Base-by-base conservation (phyloP, 2,329 filamentous ascomycete genomes). In the Colletotrichum endophyticum region DNA sequence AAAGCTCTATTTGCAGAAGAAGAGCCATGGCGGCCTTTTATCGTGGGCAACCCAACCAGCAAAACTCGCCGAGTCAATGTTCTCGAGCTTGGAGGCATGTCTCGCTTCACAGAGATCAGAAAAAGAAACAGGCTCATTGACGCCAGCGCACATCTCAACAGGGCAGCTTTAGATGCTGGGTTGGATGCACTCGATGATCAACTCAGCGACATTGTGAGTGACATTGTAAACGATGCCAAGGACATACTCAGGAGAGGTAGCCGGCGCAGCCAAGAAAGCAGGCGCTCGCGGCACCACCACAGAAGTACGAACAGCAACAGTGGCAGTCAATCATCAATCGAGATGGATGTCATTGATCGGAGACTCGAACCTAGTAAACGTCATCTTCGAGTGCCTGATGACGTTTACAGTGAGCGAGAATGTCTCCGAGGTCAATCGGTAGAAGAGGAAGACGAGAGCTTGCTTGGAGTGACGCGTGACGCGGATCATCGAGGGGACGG, bases 61-160 rank as follows among this genome's bases (percentile, higher is more conserved):
- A 93, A 92, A 83, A 91, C 90, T 80, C 89, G 94, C 66, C 89
- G 92, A 76, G 92, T 96, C 89, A 95, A 91, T 81, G 82, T 95
- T 28, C 86, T 96, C 19, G 94, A 96, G 83, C 85, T 95, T 75
- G 94, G 94, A 0, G 85, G 86, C 44, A 86, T 94, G 87, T 93
- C 90, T 67, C 87, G 94, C 56, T 96, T 93, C 92, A 94, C 91
- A 28, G 94, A 95, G 83, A 95, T 96, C 76, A 87, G 91, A 76
- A 89, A 85, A 79, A 90, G 88, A 81, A 93, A 93, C 80, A 86
- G 85, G 62, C 84, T 93, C 66, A 88, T 92, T 64, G 90, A 92
- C 78, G 83, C 83, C 9, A 82, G 82, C 15, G 80, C 81, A 8
- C 84, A 86, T 77, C 79, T 85, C 34, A 86, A 86, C 67, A 82